Percentiles rank a stretch among this genome's conserved stretches.
These are phyloP conservation scores for Begonia loranthoides DNA, from an alignment of 306 rosid species.

Conservation along the genomic window DNA sequence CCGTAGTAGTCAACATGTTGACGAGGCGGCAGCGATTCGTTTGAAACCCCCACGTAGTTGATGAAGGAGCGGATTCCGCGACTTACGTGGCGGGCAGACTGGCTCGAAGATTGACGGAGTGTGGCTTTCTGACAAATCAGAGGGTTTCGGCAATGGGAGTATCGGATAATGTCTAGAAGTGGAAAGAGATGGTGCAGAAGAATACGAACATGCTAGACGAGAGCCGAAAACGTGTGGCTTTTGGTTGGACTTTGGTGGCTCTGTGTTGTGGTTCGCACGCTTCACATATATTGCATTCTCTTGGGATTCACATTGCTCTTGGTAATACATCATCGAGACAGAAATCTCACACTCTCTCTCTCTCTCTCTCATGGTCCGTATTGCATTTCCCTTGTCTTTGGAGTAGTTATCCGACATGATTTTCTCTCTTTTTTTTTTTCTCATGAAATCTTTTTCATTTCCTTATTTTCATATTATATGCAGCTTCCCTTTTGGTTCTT, in stretches of 20 bases:
- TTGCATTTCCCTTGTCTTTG: no score
- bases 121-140: slow-evolving; percentile 66
- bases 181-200: slow-evolving; percentile 82
- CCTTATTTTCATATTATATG: no score
- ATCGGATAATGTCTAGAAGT: slow-evolving; percentile 72
- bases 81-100: slow-evolving; percentile 51
- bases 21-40: slow-evolving; percentile 84
- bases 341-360: no score
- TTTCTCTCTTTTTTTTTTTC: no score
- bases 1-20: slow-evolving; percentile 88
- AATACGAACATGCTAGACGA: slow-evolving; percentile 48
- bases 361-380: no score
- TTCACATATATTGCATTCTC: slow-evolving; percentile 72
- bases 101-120: slow-evolving; percentile 57
- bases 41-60: slow-evolving; percentile 29
- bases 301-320: slow-evolving; percentile 78
- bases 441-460: no score
- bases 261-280: slow-evolving; percentile 92
- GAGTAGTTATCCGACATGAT: no score
- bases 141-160: slow-evolving; percentile 63
- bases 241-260: slow-evolving; percentile 92
- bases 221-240: slow-evolving; percentile 68
- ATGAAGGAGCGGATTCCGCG: slow-evolving; percentile 11
- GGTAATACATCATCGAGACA: no score
- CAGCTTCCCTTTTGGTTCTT: no score